Conservation (phyloP, 176 grass and related monocot genomes). For the Poa pratensis region DNA sequence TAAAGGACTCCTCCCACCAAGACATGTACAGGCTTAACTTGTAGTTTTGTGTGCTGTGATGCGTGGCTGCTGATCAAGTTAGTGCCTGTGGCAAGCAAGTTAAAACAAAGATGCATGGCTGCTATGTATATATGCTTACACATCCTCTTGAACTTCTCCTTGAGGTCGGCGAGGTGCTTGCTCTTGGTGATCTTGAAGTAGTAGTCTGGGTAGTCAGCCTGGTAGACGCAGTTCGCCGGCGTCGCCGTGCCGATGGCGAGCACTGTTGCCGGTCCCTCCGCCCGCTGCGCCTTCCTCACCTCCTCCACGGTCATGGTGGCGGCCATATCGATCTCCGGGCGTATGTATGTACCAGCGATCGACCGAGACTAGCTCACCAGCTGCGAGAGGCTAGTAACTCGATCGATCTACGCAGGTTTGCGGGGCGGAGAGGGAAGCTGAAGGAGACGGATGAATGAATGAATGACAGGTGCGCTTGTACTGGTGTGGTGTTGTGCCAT, state of each 20-base stretch:
- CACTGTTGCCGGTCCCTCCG: constrained; percentile 72
- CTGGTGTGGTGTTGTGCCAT: no score
- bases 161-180: constrained; percentile 89
- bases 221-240: constrained; percentile 73
- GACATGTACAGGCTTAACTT: no score
- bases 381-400: no score
- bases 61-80: background rate
- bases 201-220: constrained; percentile 94
- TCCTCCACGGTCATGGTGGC: constrained; percentile 57
- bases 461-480: no score
- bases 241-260: constrained; percentile 90
- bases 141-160: constrained; percentile 97
- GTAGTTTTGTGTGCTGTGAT: no score
- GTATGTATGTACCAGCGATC: no score
- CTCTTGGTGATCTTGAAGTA: constrained; percentile 94
- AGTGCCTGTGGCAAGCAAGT: background rate
- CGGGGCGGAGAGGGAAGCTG: no score
- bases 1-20: no score
- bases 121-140: constrained; percentile 52
- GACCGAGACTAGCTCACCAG: no score
- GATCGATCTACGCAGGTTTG: no score
- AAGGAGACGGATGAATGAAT: no score
- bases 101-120: background rate
- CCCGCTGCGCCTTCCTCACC: constrained; percentile 74
- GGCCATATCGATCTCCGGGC: no score